Conservation (phyloP, 257 asterid genomes). For the Nicotiana paniculata region DNA sequence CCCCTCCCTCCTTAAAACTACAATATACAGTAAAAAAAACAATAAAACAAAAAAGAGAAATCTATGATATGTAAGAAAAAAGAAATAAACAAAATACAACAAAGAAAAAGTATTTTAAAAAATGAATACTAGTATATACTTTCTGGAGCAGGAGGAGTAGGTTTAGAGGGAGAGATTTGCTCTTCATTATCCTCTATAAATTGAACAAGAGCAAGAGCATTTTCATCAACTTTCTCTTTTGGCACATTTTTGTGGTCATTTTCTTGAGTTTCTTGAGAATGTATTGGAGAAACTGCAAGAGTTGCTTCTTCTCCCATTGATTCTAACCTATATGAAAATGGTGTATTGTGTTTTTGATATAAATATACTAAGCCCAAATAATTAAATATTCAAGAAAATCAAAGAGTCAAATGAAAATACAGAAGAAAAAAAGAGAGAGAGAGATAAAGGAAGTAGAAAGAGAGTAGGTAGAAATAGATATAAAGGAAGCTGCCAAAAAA, state of each 20-base stretch:
- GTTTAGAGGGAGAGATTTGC: background rate
- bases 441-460: background rate
- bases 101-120: background rate
- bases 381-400: background rate
- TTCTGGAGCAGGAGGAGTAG: background rate
- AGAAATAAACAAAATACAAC: background rate
- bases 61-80: background rate
- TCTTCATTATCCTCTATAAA: background rate
- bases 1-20: background rate
- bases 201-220: conserved; percentile 6
- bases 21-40: background rate
- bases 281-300: background rate
- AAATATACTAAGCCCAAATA: background rate
- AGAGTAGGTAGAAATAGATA: background rate
- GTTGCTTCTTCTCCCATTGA: conserved; percentile 19
- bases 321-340: background rate
- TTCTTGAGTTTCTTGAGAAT: background rate
- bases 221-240: conserved; percentile 3
- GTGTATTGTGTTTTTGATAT: background rate
- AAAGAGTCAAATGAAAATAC: background rate
- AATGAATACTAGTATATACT: conserved; percentile 2
- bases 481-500: conserved; percentile 12
- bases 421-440: background rate
- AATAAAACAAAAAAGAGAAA: background rate
- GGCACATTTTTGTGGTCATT: background rate